phyloP scores from a whole-genome alignment of 2,329 filamentous ascomycete species.

The Colletotrichum tropicicola region DNA sequence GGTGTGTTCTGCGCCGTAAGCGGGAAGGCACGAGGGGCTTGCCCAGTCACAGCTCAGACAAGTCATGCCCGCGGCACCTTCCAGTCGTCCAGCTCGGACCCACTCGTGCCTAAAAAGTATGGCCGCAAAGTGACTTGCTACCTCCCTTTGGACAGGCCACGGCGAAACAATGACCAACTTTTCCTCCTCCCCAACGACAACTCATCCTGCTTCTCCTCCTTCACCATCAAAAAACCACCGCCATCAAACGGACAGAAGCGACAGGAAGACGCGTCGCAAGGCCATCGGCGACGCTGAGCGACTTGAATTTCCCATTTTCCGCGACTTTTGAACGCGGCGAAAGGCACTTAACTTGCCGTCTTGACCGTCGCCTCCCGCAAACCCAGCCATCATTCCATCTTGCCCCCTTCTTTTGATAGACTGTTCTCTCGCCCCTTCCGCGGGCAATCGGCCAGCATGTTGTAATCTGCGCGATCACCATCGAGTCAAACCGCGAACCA shows the following conservation, averaged over 20 bases:
- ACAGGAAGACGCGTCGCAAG: conserved; percentile 25
- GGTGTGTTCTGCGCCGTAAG: conserved; percentile 6
- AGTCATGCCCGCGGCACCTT: conserved; percentile 8
- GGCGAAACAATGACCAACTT: conserved; percentile 35
- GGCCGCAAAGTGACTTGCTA: conserved; percentile 23
- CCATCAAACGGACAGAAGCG: conserved; percentile 19
- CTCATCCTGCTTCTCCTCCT: conserved; percentile 24
- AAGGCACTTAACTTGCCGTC: conserved; percentile 23
- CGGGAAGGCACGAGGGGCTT: conserved; percentile 13
- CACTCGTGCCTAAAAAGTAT: conserved; percentile 19
- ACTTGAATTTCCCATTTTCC: background rate
- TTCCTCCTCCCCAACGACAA: conserved; percentile 32
- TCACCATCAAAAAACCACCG: conserved; percentile 26
- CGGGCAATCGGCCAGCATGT: conserved; percentile 22
- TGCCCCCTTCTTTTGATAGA: conserved; percentile 25
- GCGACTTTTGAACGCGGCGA: conserved; percentile 8
- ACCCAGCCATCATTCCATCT: conserved; percentile 21
- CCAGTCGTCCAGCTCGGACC: conserved; percentile 8
- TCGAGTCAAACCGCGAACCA: conserved; percentile 27
- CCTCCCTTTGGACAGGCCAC: conserved; percentile 22
- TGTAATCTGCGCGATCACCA: conserved; percentile 25
- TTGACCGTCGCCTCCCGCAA: conserved; percentile 16
- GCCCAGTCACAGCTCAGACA: conserved; percentile 17
- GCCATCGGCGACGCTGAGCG: conserved; percentile 6
- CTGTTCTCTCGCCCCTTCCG: conserved; percentile 9